Evolutionary conservation across 352 stramenopile genomes (phyloP), one percentile per base, ranked within the genome.

Genomic region (Phytophthora pluvialis): DNA sequence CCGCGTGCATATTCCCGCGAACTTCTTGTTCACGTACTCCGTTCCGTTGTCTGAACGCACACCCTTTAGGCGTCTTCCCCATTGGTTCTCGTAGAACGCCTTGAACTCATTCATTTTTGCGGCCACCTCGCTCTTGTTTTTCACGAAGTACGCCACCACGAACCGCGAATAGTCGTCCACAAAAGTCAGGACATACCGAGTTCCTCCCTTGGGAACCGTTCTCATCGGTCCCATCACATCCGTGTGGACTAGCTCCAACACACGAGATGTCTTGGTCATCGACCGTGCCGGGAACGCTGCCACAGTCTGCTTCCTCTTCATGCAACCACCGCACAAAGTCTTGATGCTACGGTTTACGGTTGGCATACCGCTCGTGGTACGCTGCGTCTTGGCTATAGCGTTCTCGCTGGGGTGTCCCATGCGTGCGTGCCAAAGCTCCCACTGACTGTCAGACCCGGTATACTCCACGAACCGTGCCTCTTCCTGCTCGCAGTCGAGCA

Each of bases 11-110:
- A 50, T n/a, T 6, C 25, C 3, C 43, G 3, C 7, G 3, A 50
- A 4, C 9, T 21, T 35, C 18, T 75, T 69, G 40, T 68, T 69
- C 2, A 63, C 47, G 25, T 65, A 63, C 52, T 82, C 67, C 7
- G 58, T 59, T 18, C 67, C 74, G 13, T 76, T 78, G 44, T 80
- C 70, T 0, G 74, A 68, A 0, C 74, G 44, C 3, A 79, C 32
- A 49, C n/a, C n/a, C 28, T 29, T 45, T 11, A 78, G 40, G 1
- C 45, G 59, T 36, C 28, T n/a, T 32, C 59, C 51, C 25, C 52
- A 71, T 39, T 77, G 63, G 6, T 55, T 63, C 18, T 80, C 62
- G 3, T 61, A 60, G 0, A 60, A 39, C 3, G 42, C 25, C 43
- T 64, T 65, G 13, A 13, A 47, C 28, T 47, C 15, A 28, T 11